Evolutionary conservation across 768 basidiomycete genomes (phyloP).

Genomic region (Butyriboletus loyo): DNA sequence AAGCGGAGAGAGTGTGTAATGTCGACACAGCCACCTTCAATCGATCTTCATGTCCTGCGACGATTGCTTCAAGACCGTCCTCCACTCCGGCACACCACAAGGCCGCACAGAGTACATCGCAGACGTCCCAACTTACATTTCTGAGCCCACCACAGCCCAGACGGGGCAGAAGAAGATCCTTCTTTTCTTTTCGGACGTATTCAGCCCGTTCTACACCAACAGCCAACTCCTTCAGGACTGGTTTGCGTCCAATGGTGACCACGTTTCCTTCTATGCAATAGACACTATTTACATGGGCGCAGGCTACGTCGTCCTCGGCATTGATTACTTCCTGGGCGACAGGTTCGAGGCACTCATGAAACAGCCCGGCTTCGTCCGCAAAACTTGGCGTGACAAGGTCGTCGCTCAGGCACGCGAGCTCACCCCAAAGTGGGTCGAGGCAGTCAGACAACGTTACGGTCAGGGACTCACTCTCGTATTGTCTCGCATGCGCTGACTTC

Average conservation of each 20-base stretch:
- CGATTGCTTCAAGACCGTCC: constrained; percentile 51
- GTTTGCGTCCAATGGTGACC: constrained; percentile 54
- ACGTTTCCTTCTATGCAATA: neutral
- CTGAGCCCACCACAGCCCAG: constrained; percentile 36
- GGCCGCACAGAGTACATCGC: constrained; percentile 33
- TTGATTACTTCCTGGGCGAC: constrained; percentile 66
- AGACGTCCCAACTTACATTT: constrained; percentile 52
- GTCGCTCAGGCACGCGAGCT: constrained; percentile 36
- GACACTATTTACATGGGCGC: neutral
- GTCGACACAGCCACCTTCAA: constrained; percentile 17
- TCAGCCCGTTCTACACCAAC: constrained; percentile 57
- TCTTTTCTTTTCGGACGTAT: constrained; percentile 59
- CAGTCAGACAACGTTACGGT: constrained; percentile 51
- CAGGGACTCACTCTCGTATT: neutral
- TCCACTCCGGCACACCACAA: constrained; percentile 48
- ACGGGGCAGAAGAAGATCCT: constrained; percentile 42
- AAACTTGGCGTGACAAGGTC: constrained; percentile 41
- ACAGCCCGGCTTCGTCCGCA: constrained; percentile 37
- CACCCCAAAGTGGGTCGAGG: constrained; percentile 51
- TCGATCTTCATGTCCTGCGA: constrained; percentile 40
- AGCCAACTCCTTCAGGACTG: constrained; percentile 61
- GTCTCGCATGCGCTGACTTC: constrained; percentile 9
- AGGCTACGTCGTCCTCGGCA: constrained; percentile 59
- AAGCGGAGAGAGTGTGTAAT: constrained; percentile 7
- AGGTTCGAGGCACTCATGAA: constrained; percentile 40